A percentile compares a stretch with the other conserved stretches of the same genome.
Conservation (phyloP, 768 basidiomycete species). For the Tricholoma bakamatsutake region DNA sequence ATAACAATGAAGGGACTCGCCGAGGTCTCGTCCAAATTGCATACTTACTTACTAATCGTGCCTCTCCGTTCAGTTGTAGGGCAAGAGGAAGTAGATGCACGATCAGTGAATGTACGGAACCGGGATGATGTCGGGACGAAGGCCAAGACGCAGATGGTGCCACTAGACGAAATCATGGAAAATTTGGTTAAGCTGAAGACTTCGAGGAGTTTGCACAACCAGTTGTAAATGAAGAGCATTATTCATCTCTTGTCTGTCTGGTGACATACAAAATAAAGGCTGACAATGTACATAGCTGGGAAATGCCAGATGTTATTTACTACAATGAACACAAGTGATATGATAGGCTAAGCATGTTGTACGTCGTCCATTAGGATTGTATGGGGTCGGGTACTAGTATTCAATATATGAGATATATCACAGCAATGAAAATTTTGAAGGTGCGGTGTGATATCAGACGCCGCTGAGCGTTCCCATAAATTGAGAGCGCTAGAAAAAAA, state of each 20-base stretch:
- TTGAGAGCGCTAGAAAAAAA: slow-evolving; percentile 28
- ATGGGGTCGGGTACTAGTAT: background rate
- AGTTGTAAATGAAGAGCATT: slow-evolving; percentile 22
- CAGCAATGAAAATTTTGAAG: background rate
- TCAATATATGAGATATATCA: background rate
- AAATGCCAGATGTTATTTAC: background rate
- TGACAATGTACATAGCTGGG: background rate
- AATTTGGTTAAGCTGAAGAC: slow-evolving; percentile 73
- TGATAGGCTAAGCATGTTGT: background rate
- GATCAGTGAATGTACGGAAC: slow-evolving; percentile 93
- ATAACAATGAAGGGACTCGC: background rate
- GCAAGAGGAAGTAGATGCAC: slow-evolving; percentile 79
- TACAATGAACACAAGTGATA: background rate
- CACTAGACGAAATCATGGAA: slow-evolving; percentile 62
- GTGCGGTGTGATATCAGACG: background rate
- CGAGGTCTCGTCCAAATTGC: background rate
- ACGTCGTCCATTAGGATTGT: background rate
- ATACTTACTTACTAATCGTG: slow-evolving; percentile 1
- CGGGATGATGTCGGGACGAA: slow-evolving; percentile 91
- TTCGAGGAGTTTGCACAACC: slow-evolving; percentile 36
- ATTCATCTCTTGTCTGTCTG: background rate
- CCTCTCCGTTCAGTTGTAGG: slow-evolving; percentile 74
- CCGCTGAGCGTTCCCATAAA: slow-evolving; percentile 29
- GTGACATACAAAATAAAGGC: background rate
- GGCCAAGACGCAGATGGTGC: slow-evolving; percentile 66